These are phyloP conservation scores for Trichoderma oligosporum DNA, from an alignment of 2,329 filamentous ascomycete genomes.

Conservation along the genomic window DNA sequence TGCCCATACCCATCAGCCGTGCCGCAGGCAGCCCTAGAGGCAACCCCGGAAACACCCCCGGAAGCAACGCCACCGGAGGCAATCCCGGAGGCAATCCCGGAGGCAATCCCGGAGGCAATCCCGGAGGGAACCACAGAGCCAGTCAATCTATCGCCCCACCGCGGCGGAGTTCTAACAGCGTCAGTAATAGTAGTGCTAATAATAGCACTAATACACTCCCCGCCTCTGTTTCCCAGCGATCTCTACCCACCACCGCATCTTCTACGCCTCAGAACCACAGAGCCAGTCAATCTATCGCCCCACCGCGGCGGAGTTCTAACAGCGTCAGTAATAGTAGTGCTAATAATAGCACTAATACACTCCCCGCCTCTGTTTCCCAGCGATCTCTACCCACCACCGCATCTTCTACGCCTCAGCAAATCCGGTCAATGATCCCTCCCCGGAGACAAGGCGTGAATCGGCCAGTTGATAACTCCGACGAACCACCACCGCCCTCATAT, in stretches of 20 bases:
- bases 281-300: conserved; percentile 13
- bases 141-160: conserved; percentile 19
- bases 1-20: conserved; percentile 28
- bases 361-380: background rate
- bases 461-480: conserved; percentile 41
- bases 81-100: conserved; percentile 24
- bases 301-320: conserved; percentile 28
- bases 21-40: conserved; percentile 16
- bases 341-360: conserved; percentile 21
- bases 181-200: conserved; percentile 1
- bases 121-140: no score
- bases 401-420: conserved; percentile 30
- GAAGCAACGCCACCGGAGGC: conserved; percentile 17
- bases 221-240: background rate
- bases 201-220: conserved; percentile 21
- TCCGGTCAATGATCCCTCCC: conserved; percentile 42
- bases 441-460: conserved; percentile 37
- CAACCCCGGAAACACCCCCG: background rate
- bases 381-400: background rate
- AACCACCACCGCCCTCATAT: conserved; percentile 56
- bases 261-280: conserved; percentile 24
- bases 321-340: conserved; percentile 7
- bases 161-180: conserved; percentile 28
- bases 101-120: no score
- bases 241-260: background rate